Evolutionary conservation across 1,284 basidiomycete species (phyloP).

Genomic region (Leccinum fuscescens): DNA sequence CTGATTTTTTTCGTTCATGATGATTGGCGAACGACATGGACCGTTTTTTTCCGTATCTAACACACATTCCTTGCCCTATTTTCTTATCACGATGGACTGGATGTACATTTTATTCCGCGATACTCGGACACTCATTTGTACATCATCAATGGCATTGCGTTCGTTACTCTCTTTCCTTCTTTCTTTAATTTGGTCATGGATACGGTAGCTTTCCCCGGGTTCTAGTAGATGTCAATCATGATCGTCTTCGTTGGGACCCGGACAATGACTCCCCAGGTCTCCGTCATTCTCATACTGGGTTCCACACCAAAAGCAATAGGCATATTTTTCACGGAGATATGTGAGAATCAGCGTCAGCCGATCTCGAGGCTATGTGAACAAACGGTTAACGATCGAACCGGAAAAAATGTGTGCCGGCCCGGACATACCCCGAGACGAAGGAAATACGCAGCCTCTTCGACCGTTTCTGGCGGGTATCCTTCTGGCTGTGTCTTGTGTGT

Average conservation of each 20-base stretch:
- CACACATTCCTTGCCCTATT: slow-evolving; percentile 14
- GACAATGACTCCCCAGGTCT: slow-evolving; percentile 68
- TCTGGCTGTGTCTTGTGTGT: slow-evolving; percentile 26
- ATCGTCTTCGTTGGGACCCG: slow-evolving; percentile 72
- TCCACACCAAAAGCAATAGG: slow-evolving; percentile 89
- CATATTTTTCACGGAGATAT: slow-evolving; percentile 69
- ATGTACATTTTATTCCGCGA: slow-evolving; percentile 20
- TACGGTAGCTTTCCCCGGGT: background rate
- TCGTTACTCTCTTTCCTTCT: slow-evolving; percentile 14
- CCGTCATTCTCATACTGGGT: slow-evolving; percentile 62
- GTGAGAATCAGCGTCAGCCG: slow-evolving; percentile 65
- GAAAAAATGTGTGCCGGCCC: slow-evolving; percentile 23
- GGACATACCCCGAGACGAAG: slow-evolving; percentile 57
- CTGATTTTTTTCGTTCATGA: background rate
- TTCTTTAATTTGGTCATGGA: background rate
- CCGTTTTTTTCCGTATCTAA: background rate
- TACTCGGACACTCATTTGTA: slow-evolving; percentile 34
- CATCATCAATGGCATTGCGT: slow-evolving; percentile 28
- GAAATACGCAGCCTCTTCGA: slow-evolving; percentile 68
- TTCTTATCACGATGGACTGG: slow-evolving; percentile 12
- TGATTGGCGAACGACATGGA: background rate
- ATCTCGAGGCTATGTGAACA: slow-evolving; percentile 55
- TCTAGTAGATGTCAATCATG: slow-evolving; percentile 55
- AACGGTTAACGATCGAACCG: slow-evolving; percentile 11
- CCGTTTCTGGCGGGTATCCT: slow-evolving; percentile 48